A percentile compares a stretch with the other conserved stretches of the same genome.
Conservation (phyloP, 345 rosid genomes). For the Firmiana major region DNA sequence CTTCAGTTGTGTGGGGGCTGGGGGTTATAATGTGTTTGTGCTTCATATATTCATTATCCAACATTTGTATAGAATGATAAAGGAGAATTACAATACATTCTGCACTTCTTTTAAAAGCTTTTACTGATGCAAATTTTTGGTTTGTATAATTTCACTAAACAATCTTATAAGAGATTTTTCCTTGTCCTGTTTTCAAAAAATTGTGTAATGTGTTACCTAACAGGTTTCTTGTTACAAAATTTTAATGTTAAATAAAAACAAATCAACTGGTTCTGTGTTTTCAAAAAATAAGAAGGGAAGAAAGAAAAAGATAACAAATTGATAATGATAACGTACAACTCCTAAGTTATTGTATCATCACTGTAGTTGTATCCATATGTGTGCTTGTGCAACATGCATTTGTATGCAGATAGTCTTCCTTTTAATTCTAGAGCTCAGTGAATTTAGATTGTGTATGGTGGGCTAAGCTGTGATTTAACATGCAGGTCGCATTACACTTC, state of each 20-base stretch:
- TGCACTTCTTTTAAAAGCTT: background rate
- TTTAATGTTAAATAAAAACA: too few species aligned
- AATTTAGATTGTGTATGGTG: background rate
- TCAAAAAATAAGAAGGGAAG: too few species aligned
- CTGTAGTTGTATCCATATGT: too few species aligned
- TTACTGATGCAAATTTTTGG: background rate
- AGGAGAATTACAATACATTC: background rate
- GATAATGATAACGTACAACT: too few species aligned
- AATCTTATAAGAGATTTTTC: too few species aligned
- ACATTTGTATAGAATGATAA: background rate
- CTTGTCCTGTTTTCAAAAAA: background rate
- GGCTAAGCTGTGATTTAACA: constrained; percentile 15
- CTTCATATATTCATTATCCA: background rate
- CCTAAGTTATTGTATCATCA: too few species aligned
- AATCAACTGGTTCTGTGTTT: too few species aligned
- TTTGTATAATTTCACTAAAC: background rate
- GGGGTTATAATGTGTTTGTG: background rate
- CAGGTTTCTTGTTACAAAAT: too few species aligned
- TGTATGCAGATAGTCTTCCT: background rate
- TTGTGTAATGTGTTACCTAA: too few species aligned
- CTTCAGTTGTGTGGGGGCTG: background rate
- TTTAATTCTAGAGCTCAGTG: background rate
- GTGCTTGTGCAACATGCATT: too few species aligned
- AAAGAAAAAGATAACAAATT: too few species aligned
- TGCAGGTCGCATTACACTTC: constrained; percentile 71